phyloP scores from a whole-genome alignment of 2,329 filamentous ascomycete species.

The Hypoxylon sp. region DNA sequence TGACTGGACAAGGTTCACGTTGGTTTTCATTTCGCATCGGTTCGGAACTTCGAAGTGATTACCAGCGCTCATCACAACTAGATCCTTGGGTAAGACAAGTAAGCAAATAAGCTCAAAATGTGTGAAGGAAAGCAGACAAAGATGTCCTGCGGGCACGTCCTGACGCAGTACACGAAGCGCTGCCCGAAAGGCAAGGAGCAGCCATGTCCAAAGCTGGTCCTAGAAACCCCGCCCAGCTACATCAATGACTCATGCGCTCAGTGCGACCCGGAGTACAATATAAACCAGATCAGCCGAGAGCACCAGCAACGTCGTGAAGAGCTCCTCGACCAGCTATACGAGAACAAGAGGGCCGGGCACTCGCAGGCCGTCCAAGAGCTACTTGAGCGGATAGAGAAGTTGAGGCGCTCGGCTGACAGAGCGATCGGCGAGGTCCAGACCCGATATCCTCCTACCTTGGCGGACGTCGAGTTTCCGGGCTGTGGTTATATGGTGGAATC shows the following conservation, averaged over 20 bases:
- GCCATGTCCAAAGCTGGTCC: constrained; percentile 20
- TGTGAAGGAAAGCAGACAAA: constrained; percentile 46
- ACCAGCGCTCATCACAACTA: background rate
- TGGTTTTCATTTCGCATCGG: background rate
- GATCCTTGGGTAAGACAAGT: background rate
- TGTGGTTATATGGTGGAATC: background rate
- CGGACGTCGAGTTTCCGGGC: constrained; percentile 32
- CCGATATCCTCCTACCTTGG: background rate
- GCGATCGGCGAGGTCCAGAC: constrained; percentile 18
- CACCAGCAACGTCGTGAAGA: constrained; percentile 15
- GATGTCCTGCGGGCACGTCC: constrained; percentile 50
- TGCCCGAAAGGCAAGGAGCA: constrained; percentile 17
- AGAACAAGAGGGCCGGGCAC: constrained; percentile 27
- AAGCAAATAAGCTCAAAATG: constrained; percentile 43
- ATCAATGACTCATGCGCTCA: constrained; percentile 57
- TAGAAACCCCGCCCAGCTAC: constrained; percentile 39
- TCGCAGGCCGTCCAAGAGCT: constrained; percentile 7
- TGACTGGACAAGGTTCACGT: background rate
- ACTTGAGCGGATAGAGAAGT: background rate
- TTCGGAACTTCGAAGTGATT: background rate
- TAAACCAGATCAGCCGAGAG: constrained; percentile 43
- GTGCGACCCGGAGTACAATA: constrained; percentile 54
- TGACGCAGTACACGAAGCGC: constrained; percentile 39
- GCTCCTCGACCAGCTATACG: constrained; percentile 48
- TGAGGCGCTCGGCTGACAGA: constrained; percentile 5